These are phyloP conservation scores for Solanum neorickii DNA, from an alignment of 257 asterid genomes.

Conservation along the genomic window DNA sequence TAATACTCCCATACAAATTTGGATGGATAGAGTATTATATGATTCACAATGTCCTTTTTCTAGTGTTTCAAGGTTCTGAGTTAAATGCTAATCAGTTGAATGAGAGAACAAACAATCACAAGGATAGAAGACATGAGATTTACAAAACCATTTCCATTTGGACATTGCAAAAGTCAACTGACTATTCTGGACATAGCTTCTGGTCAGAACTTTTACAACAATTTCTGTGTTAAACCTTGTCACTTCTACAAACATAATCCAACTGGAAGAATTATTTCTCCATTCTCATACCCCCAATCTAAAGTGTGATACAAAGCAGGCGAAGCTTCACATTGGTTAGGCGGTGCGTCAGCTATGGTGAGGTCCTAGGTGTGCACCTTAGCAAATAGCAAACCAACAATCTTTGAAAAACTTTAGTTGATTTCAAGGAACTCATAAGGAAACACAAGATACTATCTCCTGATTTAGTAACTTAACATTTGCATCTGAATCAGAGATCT, in stretches of 20 bases:
- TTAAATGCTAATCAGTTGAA: neutral
- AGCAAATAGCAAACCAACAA: neutral
- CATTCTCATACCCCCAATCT: neutral
- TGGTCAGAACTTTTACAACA: neutral
- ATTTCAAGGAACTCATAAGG: neutral
- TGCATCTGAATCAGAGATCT: neutral
- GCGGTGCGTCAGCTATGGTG: neutral
- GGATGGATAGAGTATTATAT: neutral
- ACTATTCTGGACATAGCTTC: neutral
- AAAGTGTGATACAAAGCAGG: neutral
- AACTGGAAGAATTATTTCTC: neutral
- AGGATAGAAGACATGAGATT: neutral
- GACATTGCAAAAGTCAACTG: neutral
- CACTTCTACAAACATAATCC: neutral
- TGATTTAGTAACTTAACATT: neutral
- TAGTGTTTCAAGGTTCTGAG: neutral
- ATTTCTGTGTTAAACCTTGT: neutral
- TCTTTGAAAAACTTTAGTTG: neutral
- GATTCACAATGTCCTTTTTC: neutral
- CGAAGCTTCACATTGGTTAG: neutral
- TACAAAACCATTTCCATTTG: neutral
- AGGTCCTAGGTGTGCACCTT: neutral
- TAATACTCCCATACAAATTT: neutral
- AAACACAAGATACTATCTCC: neutral
- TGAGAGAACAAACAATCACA: neutral